Evolutionary conservation across 805 yeast species (phyloP).

Genomic region (Metschnikowia orientalis): DNA sequence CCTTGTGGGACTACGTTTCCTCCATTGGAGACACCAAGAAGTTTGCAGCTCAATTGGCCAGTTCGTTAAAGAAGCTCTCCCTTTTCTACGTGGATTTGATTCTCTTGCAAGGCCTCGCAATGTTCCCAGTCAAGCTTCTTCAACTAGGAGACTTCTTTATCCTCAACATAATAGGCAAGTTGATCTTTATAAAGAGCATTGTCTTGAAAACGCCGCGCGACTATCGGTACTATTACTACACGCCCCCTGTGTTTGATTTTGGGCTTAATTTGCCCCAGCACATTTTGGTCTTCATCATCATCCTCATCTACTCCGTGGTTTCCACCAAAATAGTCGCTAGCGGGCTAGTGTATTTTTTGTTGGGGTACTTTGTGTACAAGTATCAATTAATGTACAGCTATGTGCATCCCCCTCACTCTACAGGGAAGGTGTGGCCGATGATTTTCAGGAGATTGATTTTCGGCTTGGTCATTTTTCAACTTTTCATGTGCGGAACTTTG

Average conservation of each 20-base stretch:
- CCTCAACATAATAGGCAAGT: conserved; percentile 36
- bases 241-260: conserved; percentile 57
- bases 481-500: conserved; percentile 62
- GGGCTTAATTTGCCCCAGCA: conserved; percentile 62
- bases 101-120: conserved; percentile 63
- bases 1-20: conserved; percentile 56
- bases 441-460: conserved; percentile 52
- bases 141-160: conserved; percentile 52
- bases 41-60: conserved; percentile 52
- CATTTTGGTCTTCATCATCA: conserved; percentile 53
- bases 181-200: conserved; percentile 36
- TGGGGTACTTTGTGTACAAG: conserved; percentile 58
- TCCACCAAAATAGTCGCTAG: conserved; percentile 57
- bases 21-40: conserved; percentile 55
- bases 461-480: conserved; percentile 52
- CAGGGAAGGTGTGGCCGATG: conserved; percentile 66
- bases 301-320: conserved; percentile 55
- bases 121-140: conserved; percentile 55
- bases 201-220: conserved; percentile 48
- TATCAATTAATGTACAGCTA: conserved; percentile 57
- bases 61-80: conserved; percentile 48
- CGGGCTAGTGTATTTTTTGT: conserved; percentile 51
- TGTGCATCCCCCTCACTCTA: conserved; percentile 63
- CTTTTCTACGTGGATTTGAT: conserved; percentile 58
- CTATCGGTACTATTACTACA: conserved; percentile 47